These are phyloP conservation scores for Gomphus sp. DNA, from an alignment of 1,284 basidiomycete species.

Conservation along the genomic window DNA sequence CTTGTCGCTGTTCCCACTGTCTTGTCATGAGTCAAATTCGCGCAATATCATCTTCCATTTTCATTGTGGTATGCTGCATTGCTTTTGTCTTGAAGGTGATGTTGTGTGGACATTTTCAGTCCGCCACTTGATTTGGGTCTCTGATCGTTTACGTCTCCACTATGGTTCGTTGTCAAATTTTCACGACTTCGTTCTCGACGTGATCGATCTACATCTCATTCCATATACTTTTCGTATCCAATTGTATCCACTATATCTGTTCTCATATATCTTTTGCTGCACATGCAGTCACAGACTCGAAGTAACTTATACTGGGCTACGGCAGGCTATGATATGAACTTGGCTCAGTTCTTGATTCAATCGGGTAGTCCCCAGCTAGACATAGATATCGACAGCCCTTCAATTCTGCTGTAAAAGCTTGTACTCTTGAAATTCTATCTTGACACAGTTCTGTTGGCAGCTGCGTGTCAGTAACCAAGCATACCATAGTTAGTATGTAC, in stretches of 20 bases:
- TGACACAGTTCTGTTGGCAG: no score
- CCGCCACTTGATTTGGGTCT: neutral
- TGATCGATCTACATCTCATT: conserved; percentile 7
- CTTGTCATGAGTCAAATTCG: conserved; percentile 10
- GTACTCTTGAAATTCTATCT: no score
- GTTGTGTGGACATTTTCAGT: neutral
- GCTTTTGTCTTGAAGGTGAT: conserved; percentile 1
- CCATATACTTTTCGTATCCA: neutral
- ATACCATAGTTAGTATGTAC: no score
- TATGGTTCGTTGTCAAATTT: neutral
- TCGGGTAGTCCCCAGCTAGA: neutral
- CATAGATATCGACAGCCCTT: no score
- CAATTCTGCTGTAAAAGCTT: neutral
- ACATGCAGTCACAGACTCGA: neutral
- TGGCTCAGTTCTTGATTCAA: neutral
- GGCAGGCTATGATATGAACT: no score
- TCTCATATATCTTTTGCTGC: neutral
- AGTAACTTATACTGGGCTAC: no score
- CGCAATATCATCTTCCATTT: conserved; percentile 1
- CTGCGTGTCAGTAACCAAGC: no score
- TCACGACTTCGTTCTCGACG: conserved; percentile 3
- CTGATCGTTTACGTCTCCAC: neutral
- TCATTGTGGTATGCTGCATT: conserved; percentile 1
- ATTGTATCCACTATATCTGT: neutral
- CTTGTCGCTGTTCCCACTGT: conserved; percentile 5